Evolutionary conservation across 495 filamentous ascomycete genomes (phyloP), one percentile per base, ranked within the genome.

Genomic region (Polyplosphaeria fusca): DNA sequence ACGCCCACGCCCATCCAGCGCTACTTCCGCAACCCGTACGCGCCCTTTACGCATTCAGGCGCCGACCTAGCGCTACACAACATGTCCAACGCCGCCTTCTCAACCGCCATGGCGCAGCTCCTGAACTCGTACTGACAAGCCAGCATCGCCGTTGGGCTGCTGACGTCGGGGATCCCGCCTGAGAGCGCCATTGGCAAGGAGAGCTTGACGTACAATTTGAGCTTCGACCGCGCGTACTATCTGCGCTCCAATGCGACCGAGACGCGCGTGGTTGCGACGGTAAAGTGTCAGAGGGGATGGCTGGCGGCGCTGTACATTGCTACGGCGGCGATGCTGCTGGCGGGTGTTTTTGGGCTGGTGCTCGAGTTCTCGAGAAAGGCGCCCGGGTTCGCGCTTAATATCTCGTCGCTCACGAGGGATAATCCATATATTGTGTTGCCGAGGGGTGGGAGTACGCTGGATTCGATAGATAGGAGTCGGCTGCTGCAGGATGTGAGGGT

Each of bases 361-460:
- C 40, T 58, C 7, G 47, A 47, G 35, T 52, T 46, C 38, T 47
- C 48, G 3, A 47, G 60, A 4, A 27, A 47, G 35, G 50, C 45
- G 18, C 61, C 57, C 4, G 61, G 61, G 35, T 48, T 65, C 24
- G 52, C 51, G 0, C 38, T 52, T 18, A 55, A 65, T 30, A 30
- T 65, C 3, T 65, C 61, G n/a, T 61, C 51, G 12, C 16, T 61
- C 22, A 61, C 61, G 1, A 47, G 61, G 4, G 58, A 61, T 23
- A 61, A 61, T 32, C 58, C 58, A 1, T 50, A 61, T 44, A 54
- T 61, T 0, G 26, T 41, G n/a, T 30, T 55, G 12, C 50, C 51
- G 1, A n/a, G 43, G 14, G 52, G 52, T 2, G 58, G 50, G 11
- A 40, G 26, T 16, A 49, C 50, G 20, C 58, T 55, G 14, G 52